Base-by-base conservation (phyloP, 305 asterid genomes). In the Fraxinus greggii region DNA sequence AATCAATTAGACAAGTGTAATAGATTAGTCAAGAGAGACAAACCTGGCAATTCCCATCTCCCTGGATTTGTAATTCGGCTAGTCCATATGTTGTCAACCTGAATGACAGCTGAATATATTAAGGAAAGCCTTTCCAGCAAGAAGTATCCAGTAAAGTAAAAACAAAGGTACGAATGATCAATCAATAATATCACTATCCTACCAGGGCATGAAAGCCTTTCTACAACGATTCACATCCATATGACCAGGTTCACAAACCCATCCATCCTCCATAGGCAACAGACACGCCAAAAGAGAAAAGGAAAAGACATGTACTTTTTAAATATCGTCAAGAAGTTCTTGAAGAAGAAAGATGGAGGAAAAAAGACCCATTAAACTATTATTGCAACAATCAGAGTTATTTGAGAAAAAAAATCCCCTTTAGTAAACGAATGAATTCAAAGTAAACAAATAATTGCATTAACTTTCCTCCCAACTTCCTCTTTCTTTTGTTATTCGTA, bases 11-110 rank as follows among this genome's bases (percentile, higher is more conserved):
- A 59, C 36, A 84, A 76, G 56, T 7, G 7, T 1, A 28, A 51
- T 63, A 26, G 24, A 77, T 38, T 77, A 76, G 79, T 72, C 75
- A 82, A 73, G 79, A 33, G 77, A 88, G 72, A 87, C 91, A 33
- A 85, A 94, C 99, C 97, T 95, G 99, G 85, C 99, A 95, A 89
- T 95, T 95, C 72, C 99, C 99, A 73, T 95, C 98, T 84, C 99
- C 99, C 83, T 92, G 97, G 1, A 95, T 95, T 84, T 87, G 97
- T 90, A 95, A 65, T 90, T 95, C 99, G 29, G 96, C 88, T 72
- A 95, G 86, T 86, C 97, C 91, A 87, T 95, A 93, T 28, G 93
- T 90, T n/a, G 92, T 78, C 83, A 95, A 76, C 92, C 98, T 95
- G 92, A 63, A 85, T 77, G 80, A 87, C 36, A 86, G 87, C 56